Evolutionary conservation across 2,329 filamentous ascomycete species (phyloP), one percentile per base, ranked within the genome.

Genomic region (Colletotrichum filicis): DNA sequence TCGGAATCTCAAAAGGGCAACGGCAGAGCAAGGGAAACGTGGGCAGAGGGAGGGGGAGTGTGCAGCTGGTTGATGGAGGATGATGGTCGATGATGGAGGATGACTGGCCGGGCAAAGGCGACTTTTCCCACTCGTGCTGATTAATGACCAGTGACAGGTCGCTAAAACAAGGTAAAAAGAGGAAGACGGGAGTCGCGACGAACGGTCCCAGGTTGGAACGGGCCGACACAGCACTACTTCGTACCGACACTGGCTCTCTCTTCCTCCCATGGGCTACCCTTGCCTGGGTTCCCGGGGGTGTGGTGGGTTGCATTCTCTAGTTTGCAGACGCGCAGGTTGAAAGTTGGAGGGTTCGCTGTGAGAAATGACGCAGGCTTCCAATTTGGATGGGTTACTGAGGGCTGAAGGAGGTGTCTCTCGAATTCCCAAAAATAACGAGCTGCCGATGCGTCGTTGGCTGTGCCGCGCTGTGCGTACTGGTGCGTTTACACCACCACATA

Each of bases 331-430:
- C 59, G 56, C 56, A 67, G 58, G 11, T 30, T 30, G 49, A 8
- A 26, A 28, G 59, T 46, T 53, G 66, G 49, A 57, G 59, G 42
- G 19, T 46, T 49, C 32, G 49, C 16, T 9, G 61, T 42, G 19
- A 55, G 57, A 63, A 71, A 72, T 72, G 69, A 64, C 65, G 69
- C 64, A 58, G 37, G 32, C 32, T 35, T 12, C 32, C 32, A 52
- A n/a, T 5, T 19, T 16, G 22, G 30, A 19, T 7, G 22, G 35
- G 8, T 22, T 30, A 2, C 24, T 35, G 32, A 11, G 22, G 24
- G 58, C 35, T 16, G 8, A 11, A 26, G 7, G 35, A 24, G 24
- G 30, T 28, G 58, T 37, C 59, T 28, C 16, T 16, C 24, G 19
- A 19, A 9, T 49, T 8, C 60, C 60, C 46, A 5, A 35, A 63